Conservation (phyloP, 1,139 yeast genomes). For the Suhomyces terraborum region DNA sequence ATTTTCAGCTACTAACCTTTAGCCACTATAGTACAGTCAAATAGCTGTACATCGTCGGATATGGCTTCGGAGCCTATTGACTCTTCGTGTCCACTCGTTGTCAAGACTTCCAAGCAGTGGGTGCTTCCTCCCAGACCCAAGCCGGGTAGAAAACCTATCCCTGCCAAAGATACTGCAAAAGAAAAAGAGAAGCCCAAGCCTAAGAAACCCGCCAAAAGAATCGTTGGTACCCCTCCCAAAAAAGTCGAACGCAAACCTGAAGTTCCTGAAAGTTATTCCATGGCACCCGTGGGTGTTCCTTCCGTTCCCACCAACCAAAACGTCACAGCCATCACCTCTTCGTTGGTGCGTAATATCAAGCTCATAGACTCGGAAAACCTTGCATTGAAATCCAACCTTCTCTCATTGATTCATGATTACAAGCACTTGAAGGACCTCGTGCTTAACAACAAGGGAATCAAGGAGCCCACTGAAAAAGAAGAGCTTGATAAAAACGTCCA, state of each 20-base stretch:
- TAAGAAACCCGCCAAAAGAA: slow-evolving; percentile 10
- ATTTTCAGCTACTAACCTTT: slow-evolving; percentile 11
- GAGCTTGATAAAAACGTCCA: slow-evolving; percentile 15
- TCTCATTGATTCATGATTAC: slow-evolving; percentile 46
- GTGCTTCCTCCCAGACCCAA: slow-evolving; percentile 31
- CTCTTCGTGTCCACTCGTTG: slow-evolving; percentile 15
- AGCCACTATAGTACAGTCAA: slow-evolving; percentile 15
- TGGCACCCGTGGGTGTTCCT: neutral
- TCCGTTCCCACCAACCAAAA: neutral
- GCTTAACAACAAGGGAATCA: slow-evolving; percentile 23
- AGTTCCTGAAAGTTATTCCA: neutral
- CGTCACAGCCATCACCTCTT: slow-evolving; percentile 6
- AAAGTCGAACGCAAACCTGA: neutral
- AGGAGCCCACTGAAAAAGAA: slow-evolving; percentile 9
- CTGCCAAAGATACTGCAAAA: slow-evolving; percentile 12
- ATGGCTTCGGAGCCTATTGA: neutral
- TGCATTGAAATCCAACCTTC: slow-evolving; percentile 38
- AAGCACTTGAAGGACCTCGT: slow-evolving; percentile 41
- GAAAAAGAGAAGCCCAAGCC: slow-evolving; percentile 8
- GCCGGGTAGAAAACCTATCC: slow-evolving; percentile 25
- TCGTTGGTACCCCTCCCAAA: slow-evolving; percentile 8
- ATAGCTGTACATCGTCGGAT: slow-evolving; percentile 9
- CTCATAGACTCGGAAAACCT: slow-evolving; percentile 39
- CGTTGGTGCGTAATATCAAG: slow-evolving; percentile 25
- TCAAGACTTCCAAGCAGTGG: slow-evolving; percentile 28